These are phyloP conservation scores for Phyllachora maydis DNA, from an alignment of 2,329 filamentous ascomycete species.

Conservation along the genomic window DNA sequence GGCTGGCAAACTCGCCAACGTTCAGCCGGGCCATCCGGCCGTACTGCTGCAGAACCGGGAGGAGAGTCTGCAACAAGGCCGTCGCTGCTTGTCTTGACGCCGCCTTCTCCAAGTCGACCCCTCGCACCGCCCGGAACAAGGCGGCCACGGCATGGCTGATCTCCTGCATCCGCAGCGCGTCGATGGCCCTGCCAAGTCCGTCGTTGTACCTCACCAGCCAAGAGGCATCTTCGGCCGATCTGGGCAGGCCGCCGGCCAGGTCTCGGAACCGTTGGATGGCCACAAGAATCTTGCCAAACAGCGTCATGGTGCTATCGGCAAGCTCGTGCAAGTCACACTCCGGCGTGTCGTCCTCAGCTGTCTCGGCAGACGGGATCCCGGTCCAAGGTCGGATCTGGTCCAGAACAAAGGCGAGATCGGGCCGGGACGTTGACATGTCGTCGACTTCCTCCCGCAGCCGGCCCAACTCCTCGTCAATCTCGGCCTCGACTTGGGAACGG, in stretches of 20 bases:
- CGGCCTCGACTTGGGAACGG: conserved; percentile 11
- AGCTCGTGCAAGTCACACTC: conserved; percentile 19
- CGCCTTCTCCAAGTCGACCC: conserved; percentile 15
- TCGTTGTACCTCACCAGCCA: conserved; percentile 41
- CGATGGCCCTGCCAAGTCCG: conserved; percentile 28
- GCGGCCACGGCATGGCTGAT: conserved; percentile 22
- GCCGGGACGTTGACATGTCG: conserved; percentile 20
- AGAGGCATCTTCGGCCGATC: conserved; percentile 34
- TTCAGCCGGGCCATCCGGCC: conserved; percentile 35
- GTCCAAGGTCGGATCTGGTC: conserved; percentile 48
- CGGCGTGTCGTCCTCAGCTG: conserved; percentile 3
- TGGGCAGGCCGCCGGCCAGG: conserved; percentile 23
- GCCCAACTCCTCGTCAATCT: conserved; percentile 15
- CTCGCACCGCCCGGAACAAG: conserved; percentile 15
- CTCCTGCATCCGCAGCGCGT: conserved; percentile 35
- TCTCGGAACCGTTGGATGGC: conserved; percentile 54
- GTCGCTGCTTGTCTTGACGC: conserved; percentile 21
- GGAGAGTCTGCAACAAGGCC: conserved; percentile 36
- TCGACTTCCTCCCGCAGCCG: conserved; percentile 19
- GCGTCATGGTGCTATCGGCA: conserved; percentile 33
- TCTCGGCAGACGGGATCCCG: conserved; percentile 8
- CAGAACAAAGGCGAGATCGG: conserved; percentile 43
- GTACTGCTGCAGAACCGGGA: conserved; percentile 62
- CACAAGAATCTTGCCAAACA: conserved; percentile 61
- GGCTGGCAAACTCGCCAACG: conserved; percentile 32